Evolutionary conservation across 495 filamentous ascomycete genomes (phyloP).

Genomic region (Clohesyomyces aquaticus): DNA sequence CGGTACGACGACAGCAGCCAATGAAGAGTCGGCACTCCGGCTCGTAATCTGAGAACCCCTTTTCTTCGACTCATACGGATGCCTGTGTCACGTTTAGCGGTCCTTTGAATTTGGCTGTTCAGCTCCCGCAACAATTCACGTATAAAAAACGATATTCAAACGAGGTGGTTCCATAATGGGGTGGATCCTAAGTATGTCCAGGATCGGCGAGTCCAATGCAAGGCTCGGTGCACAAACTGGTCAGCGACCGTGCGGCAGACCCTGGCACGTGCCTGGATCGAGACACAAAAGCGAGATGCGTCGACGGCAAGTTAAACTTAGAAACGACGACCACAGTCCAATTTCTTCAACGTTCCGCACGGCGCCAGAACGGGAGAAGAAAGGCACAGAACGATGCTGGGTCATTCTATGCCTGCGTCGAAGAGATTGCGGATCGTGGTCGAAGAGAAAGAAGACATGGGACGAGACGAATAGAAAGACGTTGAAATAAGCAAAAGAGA

Average conservation of each 20-base stretch:
- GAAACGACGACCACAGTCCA: background rate
- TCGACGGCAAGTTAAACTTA: background rate
- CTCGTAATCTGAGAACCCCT: background rate
- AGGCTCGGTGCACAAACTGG: background rate
- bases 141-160: no score
- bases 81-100: background rate
- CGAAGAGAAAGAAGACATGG: background rate
- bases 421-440: background rate
- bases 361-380: background rate
- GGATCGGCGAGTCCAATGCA: background rate
- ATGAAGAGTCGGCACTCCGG: background rate
- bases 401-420: background rate
- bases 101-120: no score
- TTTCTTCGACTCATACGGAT: constrained; percentile 1
- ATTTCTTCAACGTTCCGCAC: background rate
- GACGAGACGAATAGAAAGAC: background rate
- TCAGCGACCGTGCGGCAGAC: background rate
- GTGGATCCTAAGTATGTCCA: background rate
- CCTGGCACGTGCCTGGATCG: background rate
- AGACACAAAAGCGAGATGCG: constrained; percentile 1
- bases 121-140: no score
- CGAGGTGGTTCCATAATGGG: background rate
- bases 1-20: background rate
- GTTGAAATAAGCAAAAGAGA: constrained; percentile 16
- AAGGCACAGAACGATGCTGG: no score